Conservation (phyloP, 1,284 basidiomycete genomes). For the Chalciporus piperatoides region DNA sequence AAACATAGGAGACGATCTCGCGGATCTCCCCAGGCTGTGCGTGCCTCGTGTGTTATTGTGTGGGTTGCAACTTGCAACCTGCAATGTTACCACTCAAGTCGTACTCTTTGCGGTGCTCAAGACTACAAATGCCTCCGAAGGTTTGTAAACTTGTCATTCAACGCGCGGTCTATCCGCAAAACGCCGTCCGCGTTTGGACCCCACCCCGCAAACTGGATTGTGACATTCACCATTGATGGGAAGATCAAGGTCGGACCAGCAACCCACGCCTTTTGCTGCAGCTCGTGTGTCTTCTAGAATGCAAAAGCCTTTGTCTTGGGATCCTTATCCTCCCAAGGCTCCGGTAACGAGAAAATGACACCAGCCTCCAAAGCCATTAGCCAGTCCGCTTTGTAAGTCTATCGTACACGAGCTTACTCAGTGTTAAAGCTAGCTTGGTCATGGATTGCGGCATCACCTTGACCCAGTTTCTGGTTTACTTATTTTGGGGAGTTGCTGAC, state of each 20-base stretch:
- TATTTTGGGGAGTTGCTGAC: not conserved
- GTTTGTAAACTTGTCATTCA: not conserved
- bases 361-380: not conserved
- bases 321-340: not conserved
- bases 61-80: not conserved
- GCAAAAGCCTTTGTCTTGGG: not conserved
- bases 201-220: not conserved
- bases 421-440: not conserved
- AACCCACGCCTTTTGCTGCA: too few relatives aligned
- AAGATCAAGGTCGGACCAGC: not conserved
- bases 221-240: slow-evolving; percentile 4
- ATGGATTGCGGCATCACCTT: not conserved
- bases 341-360: not conserved
- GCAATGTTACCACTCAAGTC: not conserved
- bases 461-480: not conserved
- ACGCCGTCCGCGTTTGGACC: not conserved
- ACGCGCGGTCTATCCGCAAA: not conserved
- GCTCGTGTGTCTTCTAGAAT: not conserved
- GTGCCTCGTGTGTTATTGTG: not conserved
- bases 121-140: not conserved
- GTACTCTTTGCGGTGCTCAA: not conserved
- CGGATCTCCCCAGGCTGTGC: slow-evolving; percentile 1
- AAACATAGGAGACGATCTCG: slow-evolving; percentile 1
- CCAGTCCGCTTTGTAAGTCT: not conserved
- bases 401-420: not conserved